Evolutionary conservation across 768 basidiomycete species (phyloP).

Genomic region (Pleurotus platypus): DNA sequence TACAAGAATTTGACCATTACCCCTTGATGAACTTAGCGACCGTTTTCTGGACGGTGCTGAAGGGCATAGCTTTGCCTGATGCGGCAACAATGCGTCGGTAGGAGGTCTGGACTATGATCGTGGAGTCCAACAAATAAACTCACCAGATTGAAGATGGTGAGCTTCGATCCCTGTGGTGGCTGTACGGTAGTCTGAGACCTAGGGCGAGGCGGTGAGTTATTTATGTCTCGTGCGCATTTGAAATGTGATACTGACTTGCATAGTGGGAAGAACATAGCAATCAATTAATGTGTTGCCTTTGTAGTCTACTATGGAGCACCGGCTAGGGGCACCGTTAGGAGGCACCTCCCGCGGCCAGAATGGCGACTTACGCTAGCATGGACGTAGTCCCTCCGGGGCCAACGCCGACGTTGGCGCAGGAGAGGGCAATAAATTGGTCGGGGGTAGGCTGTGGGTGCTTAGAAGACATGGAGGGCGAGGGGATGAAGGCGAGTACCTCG

Average conservation of each 20-base stretch:
- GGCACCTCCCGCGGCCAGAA: not conserved
- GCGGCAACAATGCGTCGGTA: not conserved
- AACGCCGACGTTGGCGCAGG: conserved; percentile 72
- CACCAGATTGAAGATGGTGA: conserved; percentile 36
- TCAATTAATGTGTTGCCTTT: conserved; percentile 58
- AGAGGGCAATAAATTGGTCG: conserved; percentile 53
- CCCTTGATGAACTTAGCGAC: conserved; percentile 66
- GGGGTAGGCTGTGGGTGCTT: conserved; percentile 33
- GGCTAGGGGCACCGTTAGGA: conserved; percentile 21
- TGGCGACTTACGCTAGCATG: conserved; percentile 68
- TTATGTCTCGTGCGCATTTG: not conserved
- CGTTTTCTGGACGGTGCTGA: conserved; percentile 60
- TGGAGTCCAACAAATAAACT: conserved; percentile 8
- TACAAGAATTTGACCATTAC: conserved; percentile 35
- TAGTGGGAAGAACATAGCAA: conserved; percentile 64
- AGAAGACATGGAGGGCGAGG: conserved; percentile 16
- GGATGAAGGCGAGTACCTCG: conserved; percentile 10
- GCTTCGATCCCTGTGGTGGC: conserved; percentile 52
- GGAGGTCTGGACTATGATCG: not conserved
- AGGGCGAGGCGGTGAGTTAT: conserved; percentile 10
- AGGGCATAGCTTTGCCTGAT: conserved; percentile 49
- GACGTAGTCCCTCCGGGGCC: conserved; percentile 79
- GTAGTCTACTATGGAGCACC: conserved; percentile 51
- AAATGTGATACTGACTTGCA: conserved; percentile 24
- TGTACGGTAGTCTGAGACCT: conserved; percentile 74